These are phyloP conservation scores for Byssoonygena ceratinophila DNA, from an alignment of 2,329 filamentous ascomycete species.

Conservation along the genomic window DNA sequence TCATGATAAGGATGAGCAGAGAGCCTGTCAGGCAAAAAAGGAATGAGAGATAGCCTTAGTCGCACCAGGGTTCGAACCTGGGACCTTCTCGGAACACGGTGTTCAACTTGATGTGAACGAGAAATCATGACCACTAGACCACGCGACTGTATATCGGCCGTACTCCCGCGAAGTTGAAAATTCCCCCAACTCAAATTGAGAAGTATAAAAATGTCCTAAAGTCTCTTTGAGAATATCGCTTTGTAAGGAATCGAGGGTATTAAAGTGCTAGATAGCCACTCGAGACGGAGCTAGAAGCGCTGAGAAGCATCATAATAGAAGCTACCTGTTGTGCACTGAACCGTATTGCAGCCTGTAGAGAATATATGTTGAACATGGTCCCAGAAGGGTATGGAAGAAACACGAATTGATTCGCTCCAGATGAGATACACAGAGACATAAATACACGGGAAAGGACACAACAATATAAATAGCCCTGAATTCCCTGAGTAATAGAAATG, in stretches of 20 bases:
- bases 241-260: too few species aligned
- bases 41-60: not conserved
- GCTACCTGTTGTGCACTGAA: too few species aligned
- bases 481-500: not conserved
- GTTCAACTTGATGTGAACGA: conserved; percentile 2
- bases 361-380: too few species aligned
- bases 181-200: too few species aligned
- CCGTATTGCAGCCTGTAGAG: too few species aligned
- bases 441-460: conserved; percentile 7
- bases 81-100: conserved; percentile 2
- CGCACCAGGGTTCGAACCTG: conserved; percentile 10
- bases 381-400: too few species aligned
- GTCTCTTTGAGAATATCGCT: too few species aligned
- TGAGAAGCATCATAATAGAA: too few species aligned
- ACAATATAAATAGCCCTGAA: conserved; percentile 5
- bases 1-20: too few species aligned
- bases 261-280: too few species aligned
- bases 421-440: conserved; percentile 8
- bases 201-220: too few species aligned
- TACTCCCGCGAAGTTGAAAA: not conserved
- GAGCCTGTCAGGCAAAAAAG: too few species aligned
- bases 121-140: conserved; percentile 11
- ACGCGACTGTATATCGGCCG: conserved; percentile 1
- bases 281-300: not conserved
- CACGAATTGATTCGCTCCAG: conserved; percentile 1